Evolutionary conservation across 345 rosid genomes (phyloP), one percentile per base, ranked within the genome.

Genomic region (Crucihimalaya himalaica): DNA sequence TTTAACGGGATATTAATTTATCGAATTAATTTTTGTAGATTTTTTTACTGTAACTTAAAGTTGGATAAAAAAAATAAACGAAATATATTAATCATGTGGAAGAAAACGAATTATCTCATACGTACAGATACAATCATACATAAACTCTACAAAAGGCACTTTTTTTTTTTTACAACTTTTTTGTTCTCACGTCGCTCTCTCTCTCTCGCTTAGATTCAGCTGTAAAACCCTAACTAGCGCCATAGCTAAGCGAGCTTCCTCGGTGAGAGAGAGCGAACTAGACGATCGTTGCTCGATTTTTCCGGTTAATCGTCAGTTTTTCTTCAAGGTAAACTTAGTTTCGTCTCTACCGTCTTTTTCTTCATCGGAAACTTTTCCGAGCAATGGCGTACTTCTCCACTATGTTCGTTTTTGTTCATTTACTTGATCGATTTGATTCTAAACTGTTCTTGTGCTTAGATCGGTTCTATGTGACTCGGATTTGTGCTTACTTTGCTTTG

Each of bases 161-260:
- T 68, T 60, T 25, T 5, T 39, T 14, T 9, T 55, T 28, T 12
- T 10, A 16, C 23, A 6, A 1, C n/a, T 11, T 21, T 54, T 28
- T 51, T 14, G 32, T 61, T 64, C 50, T 53, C 57, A 16, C 31
- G 57, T 39, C 57, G 19, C 48, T 58, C 56, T 56, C 70, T 63
- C 57, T 50, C 13, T 66, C 50, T 62, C 14, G 70, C 10, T 37
- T 37, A 70, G 75, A 76, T 70, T 76, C 80, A 56, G 60, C 76
- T 70, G 54, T 76, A 76, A 76, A 70, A 76, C 80, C 80, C 80
- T 70, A 76, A 55, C 35, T 4, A 63, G 50, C 21, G 48, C 63
- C 69, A 60, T 59, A 75, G 55, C 68, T 14, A 10, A 75, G 75
- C 59, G 42, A 69, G 43, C 34, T 55, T 34, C 59, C 57, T 54